Evolutionary conservation across 139 green algal genomes (phyloP).

Genomic region (Tetraselmis chui): DNA sequence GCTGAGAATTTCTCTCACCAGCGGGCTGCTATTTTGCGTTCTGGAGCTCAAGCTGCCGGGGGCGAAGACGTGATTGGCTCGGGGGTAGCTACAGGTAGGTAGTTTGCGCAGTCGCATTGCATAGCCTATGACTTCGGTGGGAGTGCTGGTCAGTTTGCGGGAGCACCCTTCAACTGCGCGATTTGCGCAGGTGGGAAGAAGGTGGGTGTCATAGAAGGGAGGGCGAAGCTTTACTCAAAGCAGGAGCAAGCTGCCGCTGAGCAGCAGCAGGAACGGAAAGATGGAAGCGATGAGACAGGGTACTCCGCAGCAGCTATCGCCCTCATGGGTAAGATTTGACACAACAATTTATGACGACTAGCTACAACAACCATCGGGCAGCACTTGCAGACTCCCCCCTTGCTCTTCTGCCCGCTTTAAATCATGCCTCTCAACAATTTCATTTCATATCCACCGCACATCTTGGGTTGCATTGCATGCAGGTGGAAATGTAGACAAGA

Average conservation of each 20-base stretch:
- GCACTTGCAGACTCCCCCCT: no score
- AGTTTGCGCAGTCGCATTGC: background rate
- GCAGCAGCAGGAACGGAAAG: constrained; percentile 28
- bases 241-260: background rate
- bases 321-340: constrained; percentile 54
- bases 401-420: no score
- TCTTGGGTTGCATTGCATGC: no score
- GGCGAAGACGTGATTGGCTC: constrained; percentile 4
- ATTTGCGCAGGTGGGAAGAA: background rate
- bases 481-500: background rate
- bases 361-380: no score
- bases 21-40: background rate
- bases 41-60: constrained; percentile 2
- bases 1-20: constrained; percentile 5
- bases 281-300: constrained; percentile 29
- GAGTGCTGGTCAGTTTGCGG: background rate
- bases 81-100: constrained; percentile 4
- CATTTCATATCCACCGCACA: no score
- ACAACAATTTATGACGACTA: no score
- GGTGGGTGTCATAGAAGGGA: constrained; percentile 41
- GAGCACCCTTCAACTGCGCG: background rate
- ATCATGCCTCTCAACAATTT: no score
- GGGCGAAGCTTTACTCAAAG: constrained; percentile 35
- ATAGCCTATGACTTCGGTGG: constrained; percentile 6
- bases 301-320: constrained; percentile 48